Percentiles rank a stretch among this genome's conserved stretches.
phyloP scores from a whole-genome alignment of 768 basidiomycete species.

The Tylopilus sp. region DNA sequence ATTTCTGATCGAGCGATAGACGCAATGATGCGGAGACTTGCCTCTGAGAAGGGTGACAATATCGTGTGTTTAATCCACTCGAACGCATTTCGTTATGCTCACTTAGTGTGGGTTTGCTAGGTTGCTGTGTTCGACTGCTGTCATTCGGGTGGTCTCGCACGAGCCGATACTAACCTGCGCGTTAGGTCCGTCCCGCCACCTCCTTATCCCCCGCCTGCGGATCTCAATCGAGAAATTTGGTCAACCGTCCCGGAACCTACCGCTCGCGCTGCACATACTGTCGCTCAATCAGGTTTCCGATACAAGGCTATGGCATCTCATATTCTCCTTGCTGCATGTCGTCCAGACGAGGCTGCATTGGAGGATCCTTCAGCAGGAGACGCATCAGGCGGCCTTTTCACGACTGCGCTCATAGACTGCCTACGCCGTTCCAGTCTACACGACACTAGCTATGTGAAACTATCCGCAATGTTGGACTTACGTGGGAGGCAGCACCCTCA shows the following conservation, averaged over 20 bases:
- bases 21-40: constrained; percentile 13
- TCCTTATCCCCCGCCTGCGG: constrained; percentile 8
- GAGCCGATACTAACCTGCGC: neutral
- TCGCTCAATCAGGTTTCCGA: constrained; percentile 7
- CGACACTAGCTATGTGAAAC: constrained; percentile 12
- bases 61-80: constrained; percentile 4
- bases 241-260: neutral
- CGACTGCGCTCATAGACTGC: constrained; percentile 14
- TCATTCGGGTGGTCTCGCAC: constrained; percentile 18
- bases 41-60: constrained; percentile 17
- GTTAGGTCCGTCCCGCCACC: constrained; percentile 10
- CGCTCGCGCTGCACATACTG: constrained; percentile 8
- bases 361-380: constrained; percentile 9
- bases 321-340: constrained; percentile 21
- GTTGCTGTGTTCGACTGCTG: constrained; percentile 20
- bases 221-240: constrained; percentile 12
- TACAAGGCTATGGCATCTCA: constrained; percentile 21
- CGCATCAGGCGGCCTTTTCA: constrained; percentile 17
- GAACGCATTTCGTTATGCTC: neutral
- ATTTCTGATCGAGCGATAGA: constrained; percentile 17
- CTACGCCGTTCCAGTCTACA: constrained; percentile 6
- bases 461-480: constrained; percentile 13
- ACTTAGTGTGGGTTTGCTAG: neutral
- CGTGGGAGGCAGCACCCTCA: constrained; percentile 11
- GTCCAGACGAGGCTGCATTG: constrained; percentile 9